Base-by-base conservation (phyloP, 768 basidiomycete genomes). In the Mycena vulgaris region DNA sequence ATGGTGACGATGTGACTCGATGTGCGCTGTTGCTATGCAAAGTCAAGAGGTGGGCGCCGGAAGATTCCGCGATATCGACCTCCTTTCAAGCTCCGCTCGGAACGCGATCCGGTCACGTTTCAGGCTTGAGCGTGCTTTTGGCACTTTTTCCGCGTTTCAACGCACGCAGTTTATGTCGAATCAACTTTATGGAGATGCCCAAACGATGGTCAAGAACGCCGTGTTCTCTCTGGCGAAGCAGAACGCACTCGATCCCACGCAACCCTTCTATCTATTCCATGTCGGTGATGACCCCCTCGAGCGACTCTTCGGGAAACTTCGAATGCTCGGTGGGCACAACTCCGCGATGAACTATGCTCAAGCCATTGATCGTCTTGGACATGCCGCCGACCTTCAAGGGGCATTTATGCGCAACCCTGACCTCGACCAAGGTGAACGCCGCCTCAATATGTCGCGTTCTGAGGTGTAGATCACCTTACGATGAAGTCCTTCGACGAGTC, bases 241-340 rank as follows among this genome's bases (percentile, higher is more conserved):
- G 42, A 63, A 75, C 59, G 6, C 59, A 13, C 70, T 81, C 3
- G 74, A 82, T 66, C 68, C 63, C 1, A 16, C 49, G 3, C n/a
- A 31, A 0, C 59, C 66, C 0, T 74, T 81, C 42, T 76, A 71
- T 59, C 56, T 80, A 13, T 76, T 67, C 30, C 68, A 73, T 7
- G 69, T 69, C 31, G 79, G 81, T 7, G 75, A 78, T 47, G 79
- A 82, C 57, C 73, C 73, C 0, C 73, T 82, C 1, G 78, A 82
- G 56, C 47, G 74, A 2, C 60, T 80, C 2, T 82, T 82, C 69
- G 78, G 79, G 1, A 69, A 74, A 1, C 48, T 74, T 9, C 74
- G 68, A 13, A 79, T 73, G 65, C 67, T 73, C 17, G 67, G 67
- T 4, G 67, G 39, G 3, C 67, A 68, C 33, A 69, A 68, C n/a